Base-by-base conservation (phyloP, 2,329 filamentous ascomycete species). In the Onygenales sp. region DNA sequence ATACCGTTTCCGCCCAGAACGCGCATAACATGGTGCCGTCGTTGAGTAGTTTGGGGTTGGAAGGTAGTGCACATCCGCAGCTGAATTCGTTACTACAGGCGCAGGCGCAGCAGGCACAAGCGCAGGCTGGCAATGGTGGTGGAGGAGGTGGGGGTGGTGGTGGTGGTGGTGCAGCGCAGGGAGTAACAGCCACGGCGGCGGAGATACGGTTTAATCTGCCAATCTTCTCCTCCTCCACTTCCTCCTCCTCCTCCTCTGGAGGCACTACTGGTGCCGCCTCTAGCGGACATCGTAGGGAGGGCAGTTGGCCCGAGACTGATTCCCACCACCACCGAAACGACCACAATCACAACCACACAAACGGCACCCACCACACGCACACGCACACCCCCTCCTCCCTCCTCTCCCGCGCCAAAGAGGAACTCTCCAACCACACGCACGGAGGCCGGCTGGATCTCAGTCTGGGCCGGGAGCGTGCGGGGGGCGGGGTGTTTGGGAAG, bases 161-260 rank as follows among this genome's bases (percentile, higher is more conserved):
- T 3, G 21, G 21, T 17, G 14, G 14, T 17, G 17, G 17, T 17
- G 17, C 17, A 17, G 17, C 17, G 17, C 17, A 17, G 4, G 45
- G 61, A 62, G 52, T 74, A 55, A 62, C 76, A 61, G 73, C 77
- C 56, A 70, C 74, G 1, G 81, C 95, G 31, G 94, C 88, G 67
- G 92, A 96, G 68, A 74, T 97, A 55, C 83, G 91, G 14, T 96
- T 95, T 76, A 95, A 95, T 65, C 79, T 95, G 0, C 90, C 89
- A 1, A 81, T 78, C 48, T 68, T 75, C 63, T 52, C 65, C 64
- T 49, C 57, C 67, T 57, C 48, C 17, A 17, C 17, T 17, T 17
- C 17, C 17, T 17, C 17, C 17, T 17, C 17, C 17, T 17, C 17
- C 17, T 17, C 17, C 17, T 17, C 17, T 17, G 17, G 17, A 17